Evolutionary conservation across 169 alveolate genomes (phyloP).

Genomic region (Hepatocystis sp.): DNA sequence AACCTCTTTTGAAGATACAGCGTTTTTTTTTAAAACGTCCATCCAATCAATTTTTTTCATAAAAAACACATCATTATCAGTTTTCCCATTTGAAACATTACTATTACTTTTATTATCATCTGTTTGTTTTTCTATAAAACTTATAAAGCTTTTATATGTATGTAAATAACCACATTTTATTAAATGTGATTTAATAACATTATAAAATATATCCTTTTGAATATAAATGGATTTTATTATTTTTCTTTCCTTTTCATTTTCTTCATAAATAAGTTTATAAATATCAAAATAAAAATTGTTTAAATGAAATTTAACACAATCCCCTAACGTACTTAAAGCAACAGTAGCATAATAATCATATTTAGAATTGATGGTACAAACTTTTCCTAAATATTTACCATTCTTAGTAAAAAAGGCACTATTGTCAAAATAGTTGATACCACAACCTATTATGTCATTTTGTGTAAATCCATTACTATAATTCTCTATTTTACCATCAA

Average conservation of each 20-base stretch:
- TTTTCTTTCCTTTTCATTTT: slow-evolving; percentile 75
- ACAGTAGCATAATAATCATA: slow-evolving; percentile 76
- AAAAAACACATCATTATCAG: slow-evolving; percentile 12
- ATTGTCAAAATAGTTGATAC: slow-evolving; percentile 82
- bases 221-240: slow-evolving; percentile 55
- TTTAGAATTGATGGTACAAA: slow-evolving; percentile 44
- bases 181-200: slow-evolving; percentile 66
- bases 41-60: neutral
- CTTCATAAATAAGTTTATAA: slow-evolving; percentile 60
- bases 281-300: slow-evolving; percentile 53
- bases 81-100: slow-evolving; percentile 17
- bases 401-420: slow-evolving; percentile 86
- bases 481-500: slow-evolving; percentile 77
- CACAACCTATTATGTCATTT: slow-evolving; percentile 88
- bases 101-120: slow-evolving; percentile 55
- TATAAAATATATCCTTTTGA: slow-evolving; percentile 61
- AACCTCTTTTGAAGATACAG: neutral
- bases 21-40: neutral
- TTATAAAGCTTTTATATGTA: slow-evolving; percentile 48
- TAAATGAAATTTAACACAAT: slow-evolving; percentile 53
- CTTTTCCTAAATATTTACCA: slow-evolving; percentile 83
- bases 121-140: slow-evolving; percentile 36
- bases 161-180: slow-evolving; percentile 62
- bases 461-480: slow-evolving; percentile 83
- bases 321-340: slow-evolving; percentile 73